Conservation (phyloP, 2,329 filamentous ascomycete species). For the Chalara sp. region DNA sequence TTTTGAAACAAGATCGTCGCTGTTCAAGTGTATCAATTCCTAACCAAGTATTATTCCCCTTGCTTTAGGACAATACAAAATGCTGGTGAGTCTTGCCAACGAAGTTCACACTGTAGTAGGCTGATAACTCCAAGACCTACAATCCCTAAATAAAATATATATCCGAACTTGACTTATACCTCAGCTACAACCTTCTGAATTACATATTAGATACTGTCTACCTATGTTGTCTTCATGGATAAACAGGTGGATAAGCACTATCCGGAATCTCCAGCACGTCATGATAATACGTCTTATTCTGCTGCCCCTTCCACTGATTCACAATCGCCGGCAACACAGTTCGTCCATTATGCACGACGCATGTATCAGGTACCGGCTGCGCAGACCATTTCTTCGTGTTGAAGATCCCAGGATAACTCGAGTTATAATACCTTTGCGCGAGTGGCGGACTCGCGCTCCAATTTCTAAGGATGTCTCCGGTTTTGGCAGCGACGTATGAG, state of each 20-base stretch:
- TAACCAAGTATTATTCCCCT: too few species aligned
- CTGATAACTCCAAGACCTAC: too few species aligned
- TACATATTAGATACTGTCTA: not conserved
- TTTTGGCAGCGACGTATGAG: slow-evolving; percentile 50
- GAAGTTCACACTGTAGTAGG: too few species aligned
- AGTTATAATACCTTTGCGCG: slow-evolving; percentile 35
- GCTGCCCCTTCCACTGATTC: slow-evolving; percentile 18
- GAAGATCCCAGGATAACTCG: slow-evolving; percentile 37
- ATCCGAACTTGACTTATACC: too few species aligned
- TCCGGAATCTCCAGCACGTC: slow-evolving; percentile 24
- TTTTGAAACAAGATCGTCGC: too few species aligned
- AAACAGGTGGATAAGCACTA: slow-evolving; percentile 9
- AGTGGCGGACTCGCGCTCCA: slow-evolving; percentile 22
- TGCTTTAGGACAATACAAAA: too few species aligned
- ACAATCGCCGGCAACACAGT: slow-evolving; percentile 24
- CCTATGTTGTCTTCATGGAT: not conserved
- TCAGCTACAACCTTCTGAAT: not conserved
- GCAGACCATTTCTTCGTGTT: slow-evolving; percentile 23
- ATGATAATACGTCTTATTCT: slow-evolving; percentile 23
- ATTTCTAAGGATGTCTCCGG: slow-evolving; percentile 41
- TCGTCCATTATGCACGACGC: slow-evolving; percentile 20
- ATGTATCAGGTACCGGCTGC: slow-evolving; percentile 28
- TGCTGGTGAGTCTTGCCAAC: too few species aligned
- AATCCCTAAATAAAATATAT: too few species aligned
- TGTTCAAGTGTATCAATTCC: too few species aligned